Conservation (phyloP, 768 basidiomycete species). For the Rhodosporidiobolus odoratus region DNA sequence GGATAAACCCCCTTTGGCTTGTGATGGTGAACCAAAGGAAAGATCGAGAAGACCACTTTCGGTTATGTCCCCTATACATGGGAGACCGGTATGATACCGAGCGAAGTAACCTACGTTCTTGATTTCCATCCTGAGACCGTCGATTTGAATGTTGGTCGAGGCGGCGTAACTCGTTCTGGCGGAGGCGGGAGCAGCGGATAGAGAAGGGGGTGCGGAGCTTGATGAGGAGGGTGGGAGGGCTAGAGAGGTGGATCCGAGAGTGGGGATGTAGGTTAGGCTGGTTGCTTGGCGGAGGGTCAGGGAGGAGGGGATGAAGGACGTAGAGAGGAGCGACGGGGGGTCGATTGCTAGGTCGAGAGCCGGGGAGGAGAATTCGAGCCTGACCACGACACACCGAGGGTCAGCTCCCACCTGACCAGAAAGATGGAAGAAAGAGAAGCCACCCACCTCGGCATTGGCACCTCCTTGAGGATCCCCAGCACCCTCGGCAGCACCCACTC, state of each 20-base stretch:
- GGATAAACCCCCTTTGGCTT: neutral
- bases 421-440: neutral
- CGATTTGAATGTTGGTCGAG: neutral
- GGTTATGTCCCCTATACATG: slow-evolving; percentile 6
- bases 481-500: slow-evolving; percentile 36
- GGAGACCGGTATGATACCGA: slow-evolving; percentile 3
- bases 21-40: slow-evolving; percentile 20
- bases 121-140: slow-evolving; percentile 20
- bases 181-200: neutral
- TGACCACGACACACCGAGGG: neutral
- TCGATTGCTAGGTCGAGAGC: slow-evolving; percentile 27
- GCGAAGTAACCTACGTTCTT: slow-evolving; percentile 30
- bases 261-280: slow-evolving; percentile 21
- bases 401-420: neutral
- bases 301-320: slow-evolving; percentile 26
- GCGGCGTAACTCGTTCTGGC: slow-evolving; percentile 6
- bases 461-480: slow-evolving; percentile 16
- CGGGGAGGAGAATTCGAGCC: slow-evolving; percentile 22
- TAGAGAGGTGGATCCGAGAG: neutral
- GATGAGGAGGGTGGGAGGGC: neutral
- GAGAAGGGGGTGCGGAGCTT: neutral
- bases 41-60: slow-evolving; percentile 34
- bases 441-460: slow-evolving; percentile 19
- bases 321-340: slow-evolving; percentile 21
- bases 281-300: slow-evolving; percentile 11